Conservation (phyloP, 139 green algal genomes). For the Zygnema cylindricum region DNA sequence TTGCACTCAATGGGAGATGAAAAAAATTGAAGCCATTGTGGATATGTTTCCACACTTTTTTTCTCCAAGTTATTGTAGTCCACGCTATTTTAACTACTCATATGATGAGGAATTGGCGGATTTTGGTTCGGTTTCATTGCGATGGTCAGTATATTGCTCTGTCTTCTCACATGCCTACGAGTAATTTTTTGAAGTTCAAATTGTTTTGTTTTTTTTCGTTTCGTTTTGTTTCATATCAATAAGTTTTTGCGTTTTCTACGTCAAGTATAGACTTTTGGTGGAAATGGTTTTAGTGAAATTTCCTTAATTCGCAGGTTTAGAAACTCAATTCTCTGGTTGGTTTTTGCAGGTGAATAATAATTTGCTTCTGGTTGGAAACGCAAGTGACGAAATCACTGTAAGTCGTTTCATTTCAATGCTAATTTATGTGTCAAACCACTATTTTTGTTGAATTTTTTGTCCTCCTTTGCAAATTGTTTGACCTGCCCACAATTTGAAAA, state of each 20-base stretch:
- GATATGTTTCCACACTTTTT: too few relatives aligned
- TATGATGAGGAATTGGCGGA: too few relatives aligned
- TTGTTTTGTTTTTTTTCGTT: not conserved
- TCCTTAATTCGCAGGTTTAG: too few relatives aligned
- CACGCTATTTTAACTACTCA: too few relatives aligned
- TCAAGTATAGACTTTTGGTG: too few relatives aligned
- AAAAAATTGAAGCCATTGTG: too few relatives aligned
- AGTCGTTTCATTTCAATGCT: not conserved
- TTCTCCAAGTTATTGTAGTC: too few relatives aligned
- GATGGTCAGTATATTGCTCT: not conserved
- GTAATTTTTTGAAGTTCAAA: not conserved
- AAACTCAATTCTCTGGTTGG: too few relatives aligned
- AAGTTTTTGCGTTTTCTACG: not conserved
- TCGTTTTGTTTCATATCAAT: not conserved
- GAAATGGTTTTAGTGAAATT: too few relatives aligned
- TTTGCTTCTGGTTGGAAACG: constrained; percentile 35
- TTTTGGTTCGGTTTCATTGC: constrained; percentile 3
- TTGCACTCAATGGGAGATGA: too few relatives aligned
- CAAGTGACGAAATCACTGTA: constrained; percentile 21
- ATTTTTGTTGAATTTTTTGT: too few relatives aligned
- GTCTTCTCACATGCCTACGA: not conserved
- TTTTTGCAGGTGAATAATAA: constrained; percentile 47
- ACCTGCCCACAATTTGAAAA: not conserved
- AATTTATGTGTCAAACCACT: not conserved
- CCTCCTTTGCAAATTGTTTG: not conserved